Percentiles rank a stretch among this genome's conserved stretches.
phyloP scores from a whole-genome alignment of 169 alveolate species.

The Plasmodium vivax region DNA sequence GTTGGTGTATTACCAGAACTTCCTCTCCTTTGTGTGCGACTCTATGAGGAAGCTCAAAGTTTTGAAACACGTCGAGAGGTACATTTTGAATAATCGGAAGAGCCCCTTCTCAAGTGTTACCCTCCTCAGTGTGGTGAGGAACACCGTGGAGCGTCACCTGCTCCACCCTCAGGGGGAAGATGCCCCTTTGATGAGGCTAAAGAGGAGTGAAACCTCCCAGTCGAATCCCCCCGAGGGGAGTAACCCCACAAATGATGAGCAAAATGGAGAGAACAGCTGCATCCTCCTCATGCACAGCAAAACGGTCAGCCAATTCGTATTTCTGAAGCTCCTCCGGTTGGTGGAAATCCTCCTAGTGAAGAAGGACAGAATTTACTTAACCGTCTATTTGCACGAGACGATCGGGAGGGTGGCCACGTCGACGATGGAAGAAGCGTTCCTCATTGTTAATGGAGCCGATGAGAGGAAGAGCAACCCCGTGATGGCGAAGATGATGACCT shows the following conservation, averaged over 20 bases:
- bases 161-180: neutral
- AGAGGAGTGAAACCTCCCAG: neutral
- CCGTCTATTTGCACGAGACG: conserved; percentile 11
- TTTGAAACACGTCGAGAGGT: conserved; percentile 16
- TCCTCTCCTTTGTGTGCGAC: neutral
- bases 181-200: neutral
- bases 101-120: conserved; percentile 10
- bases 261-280: neutral
- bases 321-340: conserved; percentile 35
- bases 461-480: neutral
- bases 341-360: neutral
- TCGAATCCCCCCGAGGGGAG: neutral
- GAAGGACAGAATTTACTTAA: neutral
- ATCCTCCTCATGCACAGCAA: neutral
- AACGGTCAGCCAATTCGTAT: conserved; percentile 7
- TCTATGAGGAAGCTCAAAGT: conserved; percentile 12
- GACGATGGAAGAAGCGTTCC: neutral
- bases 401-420: conserved; percentile 6
- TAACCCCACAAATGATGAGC: neutral
- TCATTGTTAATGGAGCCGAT: neutral
- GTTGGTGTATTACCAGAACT: conserved; percentile 1
- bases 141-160: conserved; percentile 37
- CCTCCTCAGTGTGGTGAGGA: conserved; percentile 24
- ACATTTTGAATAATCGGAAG: conserved; percentile 4
- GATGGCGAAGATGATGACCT: neutral